Evolutionary conservation across 768 basidiomycete genomes (phyloP).

Genomic region (Crepidotus variabilis): DNA sequence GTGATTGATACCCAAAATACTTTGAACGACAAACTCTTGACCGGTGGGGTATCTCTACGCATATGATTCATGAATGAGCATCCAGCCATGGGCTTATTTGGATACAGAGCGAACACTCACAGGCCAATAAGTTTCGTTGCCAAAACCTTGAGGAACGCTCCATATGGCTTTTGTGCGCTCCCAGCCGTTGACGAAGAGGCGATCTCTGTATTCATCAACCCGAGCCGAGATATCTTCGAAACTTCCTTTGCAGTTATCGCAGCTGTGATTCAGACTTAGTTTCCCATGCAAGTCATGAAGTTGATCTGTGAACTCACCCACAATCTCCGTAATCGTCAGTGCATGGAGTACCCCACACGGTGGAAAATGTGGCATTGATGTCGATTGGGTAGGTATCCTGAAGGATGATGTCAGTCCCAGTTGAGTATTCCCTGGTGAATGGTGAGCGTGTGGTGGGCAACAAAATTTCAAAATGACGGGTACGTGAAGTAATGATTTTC

Average conservation of each 20-base stretch:
- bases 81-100: not conserved
- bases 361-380: conserved; percentile 64
- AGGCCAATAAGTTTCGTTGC: conserved; percentile 55
- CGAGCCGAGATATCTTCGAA: conserved; percentile 68
- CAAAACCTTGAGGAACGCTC: conserved; percentile 81
- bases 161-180: conserved; percentile 44
- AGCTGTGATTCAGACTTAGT: conserved; percentile 22
- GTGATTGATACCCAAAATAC: conserved; percentile 66
- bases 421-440: conserved; percentile 41
- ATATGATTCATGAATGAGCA: not conserved
- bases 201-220: conserved; percentile 60
- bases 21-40: conserved; percentile 64
- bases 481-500: conserved; percentile 61
- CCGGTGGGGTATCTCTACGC: conserved; percentile 55
- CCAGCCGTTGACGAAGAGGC: conserved; percentile 63
- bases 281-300: not conserved
- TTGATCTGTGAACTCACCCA: conserved; percentile 43
- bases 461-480: not conserved
- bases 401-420: conserved; percentile 67
- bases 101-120: conserved; percentile 13
- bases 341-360: conserved; percentile 58
- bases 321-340: conserved; percentile 68
- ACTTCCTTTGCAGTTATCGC: conserved; percentile 62
- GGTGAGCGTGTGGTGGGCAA: not conserved
- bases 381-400: conserved; percentile 60